Evolutionary conservation across 2,329 filamentous ascomycete species (phyloP).

Genomic region (Akanthomyces dipterigenus): DNA sequence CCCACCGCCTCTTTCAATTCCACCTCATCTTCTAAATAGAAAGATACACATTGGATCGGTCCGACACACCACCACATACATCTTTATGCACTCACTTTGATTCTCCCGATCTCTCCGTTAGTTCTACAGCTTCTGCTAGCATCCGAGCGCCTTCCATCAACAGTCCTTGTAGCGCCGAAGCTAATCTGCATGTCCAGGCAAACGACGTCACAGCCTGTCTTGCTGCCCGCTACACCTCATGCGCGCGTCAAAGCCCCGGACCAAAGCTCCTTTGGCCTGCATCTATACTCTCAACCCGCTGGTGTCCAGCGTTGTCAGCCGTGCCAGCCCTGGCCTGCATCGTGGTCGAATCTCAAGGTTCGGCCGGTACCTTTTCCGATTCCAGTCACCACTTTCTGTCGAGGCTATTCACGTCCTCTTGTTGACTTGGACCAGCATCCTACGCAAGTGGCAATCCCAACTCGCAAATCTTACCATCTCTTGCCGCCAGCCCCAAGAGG

Average conservation of each 20-base stretch:
- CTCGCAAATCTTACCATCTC: conserved; percentile 2
- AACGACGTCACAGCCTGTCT: conserved; percentile 6
- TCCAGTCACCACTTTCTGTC: not conserved
- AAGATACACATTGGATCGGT: not conserved
- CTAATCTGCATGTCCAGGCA: conserved; percentile 6
- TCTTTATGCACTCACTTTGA: not conserved
- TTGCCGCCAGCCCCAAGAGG: not conserved
- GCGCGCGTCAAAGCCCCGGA: not conserved
- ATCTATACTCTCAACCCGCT: not conserved
- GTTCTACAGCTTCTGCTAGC: not conserved
- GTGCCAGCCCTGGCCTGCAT: not conserved
- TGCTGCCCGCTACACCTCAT: not conserved
- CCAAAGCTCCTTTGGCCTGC: not conserved
- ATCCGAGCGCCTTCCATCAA: not conserved
- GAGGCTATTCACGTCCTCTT: not conserved
- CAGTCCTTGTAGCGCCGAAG: conserved; percentile 5
- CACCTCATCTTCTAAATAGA: no score
- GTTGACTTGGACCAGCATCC: not conserved
- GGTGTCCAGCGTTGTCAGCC: no score
- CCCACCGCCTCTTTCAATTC: not conserved
- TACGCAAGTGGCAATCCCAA: not conserved
- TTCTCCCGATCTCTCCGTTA: not conserved
- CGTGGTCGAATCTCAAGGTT: not conserved
- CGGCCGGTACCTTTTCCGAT: not conserved
- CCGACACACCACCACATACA: not conserved